These are phyloP conservation scores for Leucocoprinus birnbaumii DNA, from an alignment of 768 basidiomycete species.

Conservation along the genomic window DNA sequence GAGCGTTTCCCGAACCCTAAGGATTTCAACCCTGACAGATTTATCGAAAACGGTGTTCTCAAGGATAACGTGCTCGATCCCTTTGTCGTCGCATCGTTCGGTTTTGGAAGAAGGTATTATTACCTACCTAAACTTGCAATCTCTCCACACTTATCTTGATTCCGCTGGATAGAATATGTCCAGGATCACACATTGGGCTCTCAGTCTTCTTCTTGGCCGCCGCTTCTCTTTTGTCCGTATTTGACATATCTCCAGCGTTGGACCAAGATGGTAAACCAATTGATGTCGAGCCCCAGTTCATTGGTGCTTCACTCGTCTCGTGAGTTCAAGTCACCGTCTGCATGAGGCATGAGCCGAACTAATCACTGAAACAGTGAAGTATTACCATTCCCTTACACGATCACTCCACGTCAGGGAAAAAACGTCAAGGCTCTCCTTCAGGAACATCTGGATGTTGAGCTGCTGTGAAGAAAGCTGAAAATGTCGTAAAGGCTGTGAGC, in stretches of 20 bases:
- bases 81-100: constrained; percentile 19
- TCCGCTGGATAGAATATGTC: constrained; percentile 6
- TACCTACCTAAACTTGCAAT: not conserved
- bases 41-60: constrained; percentile 15
- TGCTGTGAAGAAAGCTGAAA: too few species aligned
- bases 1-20: constrained; percentile 9
- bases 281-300: not conserved
- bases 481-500: too few species aligned
- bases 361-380: not conserved
- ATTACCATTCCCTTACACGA: not conserved
- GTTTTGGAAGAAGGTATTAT: constrained; percentile 24
- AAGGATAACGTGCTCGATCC: constrained; percentile 23
- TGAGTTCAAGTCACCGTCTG: not conserved
- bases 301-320: not conserved
- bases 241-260: constrained; percentile 14
- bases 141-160: not conserved
- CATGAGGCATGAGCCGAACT: not conserved
- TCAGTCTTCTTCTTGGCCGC: constrained; percentile 4
- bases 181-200: constrained; percentile 6
- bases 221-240: constrained; percentile 12
- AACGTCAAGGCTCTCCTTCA: not conserved
- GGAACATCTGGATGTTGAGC: not conserved
- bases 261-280: constrained; percentile 10
- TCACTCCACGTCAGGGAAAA: not conserved
- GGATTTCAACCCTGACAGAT: constrained; percentile 18